These are phyloP conservation scores for Aspergillus calidoustus DNA, from an alignment of 2,329 filamentous ascomycete genomes.

Conservation along the genomic window DNA sequence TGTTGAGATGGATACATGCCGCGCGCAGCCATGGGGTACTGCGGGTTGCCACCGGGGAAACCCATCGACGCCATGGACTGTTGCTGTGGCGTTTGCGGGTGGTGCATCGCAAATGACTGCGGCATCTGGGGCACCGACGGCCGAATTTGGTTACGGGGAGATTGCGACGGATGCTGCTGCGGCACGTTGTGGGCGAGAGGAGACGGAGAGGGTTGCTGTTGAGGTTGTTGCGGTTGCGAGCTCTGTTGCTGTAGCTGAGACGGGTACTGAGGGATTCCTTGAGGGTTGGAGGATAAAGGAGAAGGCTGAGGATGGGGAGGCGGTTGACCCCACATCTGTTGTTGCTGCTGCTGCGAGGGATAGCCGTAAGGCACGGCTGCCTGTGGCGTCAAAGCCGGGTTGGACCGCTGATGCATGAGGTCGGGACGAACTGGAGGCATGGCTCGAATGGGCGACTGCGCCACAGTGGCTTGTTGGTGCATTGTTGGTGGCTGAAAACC, in stretches of 20 bases:
- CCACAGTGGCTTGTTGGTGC: conserved; percentile 46
- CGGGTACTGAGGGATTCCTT: conserved; percentile 48
- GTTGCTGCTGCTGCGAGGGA: conserved; percentile 62
- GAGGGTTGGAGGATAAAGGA: conserved; percentile 49
- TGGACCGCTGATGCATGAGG: conserved; percentile 70
- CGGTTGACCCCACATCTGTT: conserved; percentile 70
- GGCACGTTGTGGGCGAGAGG: conserved; percentile 40
- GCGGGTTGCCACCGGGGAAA: conserved; percentile 39
- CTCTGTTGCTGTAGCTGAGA: conserved; percentile 47
- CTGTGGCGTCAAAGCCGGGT: conserved; percentile 59
- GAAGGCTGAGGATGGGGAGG: conserved; percentile 67
- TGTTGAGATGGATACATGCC: conserved; percentile 45
- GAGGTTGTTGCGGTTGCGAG: conserved; percentile 11
- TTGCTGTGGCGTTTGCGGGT: conserved; percentile 39
- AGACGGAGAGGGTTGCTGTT: conserved; percentile 34
- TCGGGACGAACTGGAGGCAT: conserved; percentile 66
- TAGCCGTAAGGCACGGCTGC: conserved; percentile 57
- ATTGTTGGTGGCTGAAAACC: conserved; percentile 69
- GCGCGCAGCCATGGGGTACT: conserved; percentile 40
- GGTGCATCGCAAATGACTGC: conserved; percentile 43
- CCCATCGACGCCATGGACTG: conserved; percentile 44
- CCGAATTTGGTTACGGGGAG: conserved; percentile 47
- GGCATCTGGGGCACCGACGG: conserved; percentile 43
- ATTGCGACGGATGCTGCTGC: conserved; percentile 46
- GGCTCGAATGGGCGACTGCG: conserved; percentile 73